These are phyloP conservation scores for Pseudozyma flocculosa DNA, from an alignment of 1,284 basidiomycete genomes.

Conservation along the genomic window DNA sequence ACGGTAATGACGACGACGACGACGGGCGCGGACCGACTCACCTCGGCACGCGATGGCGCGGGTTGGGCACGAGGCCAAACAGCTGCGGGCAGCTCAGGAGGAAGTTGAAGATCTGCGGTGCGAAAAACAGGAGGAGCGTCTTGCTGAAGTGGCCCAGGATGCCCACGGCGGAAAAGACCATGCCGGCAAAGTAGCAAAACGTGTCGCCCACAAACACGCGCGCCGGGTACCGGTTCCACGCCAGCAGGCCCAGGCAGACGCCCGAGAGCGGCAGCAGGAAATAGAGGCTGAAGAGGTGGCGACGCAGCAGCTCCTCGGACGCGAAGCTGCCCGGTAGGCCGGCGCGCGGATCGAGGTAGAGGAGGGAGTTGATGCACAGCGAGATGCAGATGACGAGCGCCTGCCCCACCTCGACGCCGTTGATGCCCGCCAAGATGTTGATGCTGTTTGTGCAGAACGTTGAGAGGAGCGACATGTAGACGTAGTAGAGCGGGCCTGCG, in stretches of 20 bases:
- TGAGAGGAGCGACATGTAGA: slow-evolving; percentile 93
- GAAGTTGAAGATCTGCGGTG: slow-evolving; percentile 98
- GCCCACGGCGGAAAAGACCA: slow-evolving; percentile 50
- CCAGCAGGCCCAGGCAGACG: slow-evolving; percentile 75
- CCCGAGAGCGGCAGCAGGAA: slow-evolving; percentile 93
- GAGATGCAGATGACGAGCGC: slow-evolving; percentile 88
- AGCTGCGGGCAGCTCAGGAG: slow-evolving; percentile 90
- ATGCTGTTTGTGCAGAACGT: slow-evolving; percentile 98
- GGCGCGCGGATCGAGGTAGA: slow-evolving; percentile 65
- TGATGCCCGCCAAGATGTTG: slow-evolving; percentile 97
- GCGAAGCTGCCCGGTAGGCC: slow-evolving; percentile 34
- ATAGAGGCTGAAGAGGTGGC: slow-evolving; percentile 91
- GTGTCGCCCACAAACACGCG: slow-evolving; percentile 95
- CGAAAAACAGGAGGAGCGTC: slow-evolving; percentile 91
- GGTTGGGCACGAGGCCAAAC: slow-evolving; percentile 89
- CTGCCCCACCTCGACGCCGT: slow-evolving; percentile 87
- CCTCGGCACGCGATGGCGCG: slow-evolving; percentile 83
- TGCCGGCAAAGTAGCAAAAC: slow-evolving; percentile 86
- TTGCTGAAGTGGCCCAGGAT: slow-evolving; percentile 85
- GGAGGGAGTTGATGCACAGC: slow-evolving; percentile 83
- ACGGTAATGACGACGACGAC: too few species aligned
- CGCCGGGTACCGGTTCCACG: slow-evolving; percentile 71
- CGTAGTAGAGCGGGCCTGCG: slow-evolving; percentile 90
- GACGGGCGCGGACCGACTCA: not conserved
- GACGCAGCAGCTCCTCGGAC: slow-evolving; percentile 71